A percentile compares a stretch with the other conserved stretches of the same genome.
These are phyloP conservation scores for Blastocystis sp. DNA, from an alignment of 352 stramenopile species.

Conservation along the genomic window DNA sequence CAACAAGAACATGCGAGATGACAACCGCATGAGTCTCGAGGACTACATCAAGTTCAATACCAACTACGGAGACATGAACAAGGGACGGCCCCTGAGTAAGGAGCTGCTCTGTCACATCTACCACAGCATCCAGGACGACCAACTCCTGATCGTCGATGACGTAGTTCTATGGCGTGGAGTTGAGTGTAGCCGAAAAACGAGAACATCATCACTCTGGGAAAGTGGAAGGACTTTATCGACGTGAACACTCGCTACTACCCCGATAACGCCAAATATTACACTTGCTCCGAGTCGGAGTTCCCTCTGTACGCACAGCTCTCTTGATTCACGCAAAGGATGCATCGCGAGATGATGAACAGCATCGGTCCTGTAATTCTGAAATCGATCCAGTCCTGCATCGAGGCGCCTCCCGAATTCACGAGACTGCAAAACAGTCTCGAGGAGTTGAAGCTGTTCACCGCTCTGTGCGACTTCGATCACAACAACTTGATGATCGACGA, in stretches of 20 bases:
- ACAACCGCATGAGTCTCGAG: slow-evolving; percentile 57
- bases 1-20: slow-evolving; percentile 67
- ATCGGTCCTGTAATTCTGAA: neutral
- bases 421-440: neutral
- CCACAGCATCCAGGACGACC: slow-evolving; percentile 63
- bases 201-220: neutral
- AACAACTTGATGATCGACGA: slow-evolving; percentile 44
- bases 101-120: slow-evolving; percentile 78
- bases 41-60: slow-evolving; percentile 76
- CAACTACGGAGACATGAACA: slow-evolving; percentile 82
- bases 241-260: neutral
- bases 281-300: neutral
- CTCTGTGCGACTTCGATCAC: neutral
- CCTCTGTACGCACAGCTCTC: neutral
- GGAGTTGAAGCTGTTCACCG: neutral
- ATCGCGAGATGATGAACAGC: neutral
- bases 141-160: slow-evolving; percentile 48
- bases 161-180: neutral
- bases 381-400: neutral
- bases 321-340: neutral
- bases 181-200: slow-evolving; percentile 27
- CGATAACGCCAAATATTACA: neutral
- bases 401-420: neutral
- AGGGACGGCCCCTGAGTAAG: slow-evolving; percentile 77
- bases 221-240: slow-evolving; percentile 9